Evolutionary conservation across 1,139 yeast species (phyloP), one percentile per base, ranked within the genome.

Genomic region (Magnusiomyces tetraspermus): DNA sequence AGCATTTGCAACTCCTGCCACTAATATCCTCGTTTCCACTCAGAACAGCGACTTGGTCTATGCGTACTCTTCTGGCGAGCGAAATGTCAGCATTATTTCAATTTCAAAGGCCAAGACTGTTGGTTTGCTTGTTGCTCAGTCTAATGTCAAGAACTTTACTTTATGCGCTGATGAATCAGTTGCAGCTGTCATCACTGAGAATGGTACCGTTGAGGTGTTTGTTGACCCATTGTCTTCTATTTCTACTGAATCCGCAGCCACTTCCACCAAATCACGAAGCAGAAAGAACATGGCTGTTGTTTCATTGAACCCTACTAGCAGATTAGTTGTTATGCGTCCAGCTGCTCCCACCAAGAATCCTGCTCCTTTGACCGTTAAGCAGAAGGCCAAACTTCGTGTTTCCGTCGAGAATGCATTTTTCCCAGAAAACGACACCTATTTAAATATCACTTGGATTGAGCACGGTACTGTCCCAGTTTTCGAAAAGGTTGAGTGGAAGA

Each of bases 41-140:
- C 36, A 51, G 31, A 52, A 56, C 17, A 47, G 52, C 13, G 61
- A 55, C 22, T 38, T 53, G 19, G 77, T 85, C 59, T 64, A 85
- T 52, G 80, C 92, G 1, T 79, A 84, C 54, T 94, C 96, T 0
- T 71, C 71, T 38, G 82, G 80, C 56, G 97, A 89, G 66, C 76
- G 96, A 60, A 87, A 86, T 64, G 74, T 88, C 60, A 88, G 86
- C 65, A 71, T 85, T 53, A 81, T 83, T 62, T 80, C 83, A 19
- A 58, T 80, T 10, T 60, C 70, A 11, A 71, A 71, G 52, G 64
- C 60, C 10, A 69, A 64, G 55, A 67, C 65, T 47, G 67, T 65
- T 26, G 63, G 76, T 11, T 85, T 87, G 10, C 76, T 85, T 55
- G 92, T 85, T 6, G 75, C 90, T 2, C 82, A 80, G 59, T 73